Conservation (phyloP, 2,329 filamentous ascomycete genomes). For the Talaromyces sp. region DNA sequence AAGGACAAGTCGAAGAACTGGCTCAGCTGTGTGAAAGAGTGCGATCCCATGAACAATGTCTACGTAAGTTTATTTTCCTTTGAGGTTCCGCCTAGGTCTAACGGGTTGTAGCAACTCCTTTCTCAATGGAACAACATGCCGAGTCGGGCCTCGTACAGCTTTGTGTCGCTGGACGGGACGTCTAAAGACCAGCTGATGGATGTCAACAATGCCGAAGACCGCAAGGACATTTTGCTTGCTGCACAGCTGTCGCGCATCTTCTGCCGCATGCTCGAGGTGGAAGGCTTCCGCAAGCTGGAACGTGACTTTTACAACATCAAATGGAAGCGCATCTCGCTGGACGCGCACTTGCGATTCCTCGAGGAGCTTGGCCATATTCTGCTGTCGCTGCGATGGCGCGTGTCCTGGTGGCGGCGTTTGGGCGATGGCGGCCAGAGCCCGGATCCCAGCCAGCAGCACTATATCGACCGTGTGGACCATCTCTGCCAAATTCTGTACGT, state of each 20-base stretch:
- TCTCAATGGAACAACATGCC: constrained; percentile 44
- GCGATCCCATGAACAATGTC: constrained; percentile 34
- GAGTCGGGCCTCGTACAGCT: constrained; percentile 39
- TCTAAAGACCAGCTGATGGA: constrained; percentile 34
- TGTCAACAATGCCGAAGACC: constrained; percentile 30
- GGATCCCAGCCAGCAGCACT: constrained; percentile 34
- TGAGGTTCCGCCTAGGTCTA: background rate
- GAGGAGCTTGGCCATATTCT: constrained; percentile 36
- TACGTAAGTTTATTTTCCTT: constrained; percentile 26
- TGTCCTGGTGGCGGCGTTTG: constrained; percentile 41
- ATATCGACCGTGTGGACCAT: constrained; percentile 34
- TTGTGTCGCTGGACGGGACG: constrained; percentile 26
- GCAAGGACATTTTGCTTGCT: constrained; percentile 36
- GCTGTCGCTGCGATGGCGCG: constrained; percentile 39
- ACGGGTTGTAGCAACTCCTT: constrained; percentile 28
- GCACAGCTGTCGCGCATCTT: constrained; percentile 42
- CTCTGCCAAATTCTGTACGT: constrained; percentile 43
- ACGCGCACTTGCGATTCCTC: constrained; percentile 36
- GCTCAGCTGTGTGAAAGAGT: constrained; percentile 36
- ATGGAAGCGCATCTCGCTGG: constrained; percentile 39
- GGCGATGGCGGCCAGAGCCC: constrained; percentile 32
- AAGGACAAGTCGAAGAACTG: constrained; percentile 42
- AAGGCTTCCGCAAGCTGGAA: constrained; percentile 40
- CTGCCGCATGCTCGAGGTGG: constrained; percentile 42
- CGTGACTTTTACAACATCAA: constrained; percentile 42